phyloP scores from a whole-genome alignment of 495 filamentous ascomycete species.

The Xeromyces bisporus region DNA sequence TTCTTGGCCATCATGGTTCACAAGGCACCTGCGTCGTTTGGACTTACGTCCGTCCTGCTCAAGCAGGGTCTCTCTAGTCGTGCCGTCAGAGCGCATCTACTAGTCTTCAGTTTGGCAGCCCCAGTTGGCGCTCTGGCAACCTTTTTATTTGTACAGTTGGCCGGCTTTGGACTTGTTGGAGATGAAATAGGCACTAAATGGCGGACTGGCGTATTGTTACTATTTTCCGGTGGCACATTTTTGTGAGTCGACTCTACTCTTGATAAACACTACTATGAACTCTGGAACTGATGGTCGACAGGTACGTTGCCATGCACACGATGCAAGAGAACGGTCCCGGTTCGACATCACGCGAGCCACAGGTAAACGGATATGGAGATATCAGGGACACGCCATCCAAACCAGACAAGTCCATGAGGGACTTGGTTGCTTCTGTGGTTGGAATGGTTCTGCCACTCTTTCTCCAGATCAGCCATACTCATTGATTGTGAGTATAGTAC shows the following conservation, averaged over 20 bases:
- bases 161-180: slow-evolving; percentile 35
- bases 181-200: slow-evolving; percentile 43
- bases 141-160: slow-evolving; percentile 56
- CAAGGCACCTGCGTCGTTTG: slow-evolving; percentile 93
- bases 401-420: slow-evolving; percentile 28
- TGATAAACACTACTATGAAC: too few relatives aligned
- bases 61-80: slow-evolving; percentile 81
- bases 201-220: slow-evolving; percentile 80
- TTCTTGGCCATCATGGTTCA: slow-evolving; percentile 95
- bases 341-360: slow-evolving; percentile 30
- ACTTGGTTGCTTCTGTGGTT: slow-evolving; percentile 56
- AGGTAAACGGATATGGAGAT: slow-evolving; percentile 53
- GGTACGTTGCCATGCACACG: slow-evolving; percentile 96
- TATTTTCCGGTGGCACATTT: slow-evolving; percentile 92
- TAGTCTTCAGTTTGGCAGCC: slow-evolving; percentile 82
- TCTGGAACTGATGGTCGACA: slow-evolving; percentile 26
- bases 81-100: slow-evolving; percentile 64
- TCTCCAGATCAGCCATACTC: slow-evolving; percentile 80
- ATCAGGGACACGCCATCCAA: slow-evolving; percentile 21
- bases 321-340: slow-evolving; percentile 66
- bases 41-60: slow-evolving; percentile 71
- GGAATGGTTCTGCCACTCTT: slow-evolving; percentile 86
- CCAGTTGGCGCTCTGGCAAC: slow-evolving; percentile 73
- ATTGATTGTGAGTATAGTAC: too few relatives aligned
- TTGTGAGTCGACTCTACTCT: slow-evolving; percentile 45